These are phyloP conservation scores for Ecytonucleospora hepatopenaei DNA, from an alignment of 371 early-diverging fungal genomes.

Conservation along the genomic window DNA sequence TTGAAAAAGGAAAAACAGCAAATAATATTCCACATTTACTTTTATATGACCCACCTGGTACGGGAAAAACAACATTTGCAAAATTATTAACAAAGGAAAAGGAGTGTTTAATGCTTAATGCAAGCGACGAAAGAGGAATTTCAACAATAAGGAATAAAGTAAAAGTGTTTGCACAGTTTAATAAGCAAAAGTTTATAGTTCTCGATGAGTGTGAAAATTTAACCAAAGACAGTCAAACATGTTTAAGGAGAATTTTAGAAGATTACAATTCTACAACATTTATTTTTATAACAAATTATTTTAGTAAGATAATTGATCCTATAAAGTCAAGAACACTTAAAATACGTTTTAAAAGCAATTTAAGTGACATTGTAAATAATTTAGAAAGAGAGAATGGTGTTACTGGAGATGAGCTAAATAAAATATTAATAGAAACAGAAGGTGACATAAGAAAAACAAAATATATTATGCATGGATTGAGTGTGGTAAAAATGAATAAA, in stretches of 20 bases:
- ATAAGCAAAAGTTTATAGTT: slow-evolving; percentile 48
- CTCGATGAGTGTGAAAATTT: slow-evolving; percentile 58
- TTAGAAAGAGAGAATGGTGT: slow-evolving; percentile 26
- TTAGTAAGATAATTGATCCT: slow-evolving; percentile 57
- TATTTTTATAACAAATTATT: slow-evolving; percentile 60
- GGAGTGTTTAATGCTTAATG: slow-evolving; percentile 59
- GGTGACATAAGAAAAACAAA: slow-evolving; percentile 51
- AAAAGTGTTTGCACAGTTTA: slow-evolving; percentile 58
- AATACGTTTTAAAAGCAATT: slow-evolving; percentile 33
- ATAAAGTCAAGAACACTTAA: slow-evolving; percentile 52
- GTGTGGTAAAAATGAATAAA: not conserved
- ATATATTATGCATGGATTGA: slow-evolving; percentile 51
- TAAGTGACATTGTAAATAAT: slow-evolving; percentile 16
- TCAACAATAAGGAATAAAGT: slow-evolving; percentile 59
- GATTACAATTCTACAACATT: slow-evolving; percentile 52
- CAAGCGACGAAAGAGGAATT: slow-evolving; percentile 56
- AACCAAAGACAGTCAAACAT: slow-evolving; percentile 57
- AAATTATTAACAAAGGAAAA: slow-evolving; percentile 62
- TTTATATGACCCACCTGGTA: slow-evolving; percentile 94
- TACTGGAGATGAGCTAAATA: slow-evolving; percentile 13
- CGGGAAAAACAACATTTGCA: slow-evolving; percentile 94
- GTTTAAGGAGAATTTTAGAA: slow-evolving; percentile 55
- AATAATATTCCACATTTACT: slow-evolving; percentile 74
- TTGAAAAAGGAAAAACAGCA: too few species aligned
- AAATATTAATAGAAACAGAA: slow-evolving; percentile 36